Base-by-base conservation (phyloP, 768 basidiomycete species). In the Pleurotus pulmonarius region DNA sequence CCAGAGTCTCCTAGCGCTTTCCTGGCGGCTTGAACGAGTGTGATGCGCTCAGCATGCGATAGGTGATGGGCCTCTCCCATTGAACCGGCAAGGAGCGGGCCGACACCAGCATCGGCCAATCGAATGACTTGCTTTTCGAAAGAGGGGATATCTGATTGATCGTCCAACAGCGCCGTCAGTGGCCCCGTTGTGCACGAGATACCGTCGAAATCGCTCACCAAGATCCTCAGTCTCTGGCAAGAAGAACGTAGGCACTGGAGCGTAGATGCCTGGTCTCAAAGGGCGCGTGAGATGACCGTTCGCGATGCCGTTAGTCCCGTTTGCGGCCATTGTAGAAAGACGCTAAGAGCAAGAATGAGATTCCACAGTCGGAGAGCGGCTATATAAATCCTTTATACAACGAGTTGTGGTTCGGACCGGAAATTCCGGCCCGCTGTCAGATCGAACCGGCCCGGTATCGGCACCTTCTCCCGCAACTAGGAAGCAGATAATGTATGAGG, bases 241-340 rank as follows among this genome's bases (percentile, higher is more conserved):
- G 77, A 92, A 94, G 76, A 96, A 95, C 13, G 92, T 83, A 29
- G 87, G 91, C 63, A 96, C 83, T 29, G 94, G 94, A 8, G 90
- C 88, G 70, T 81, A 94, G 56, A 96, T 82, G 44, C 94, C 92
- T 20, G 90, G 69, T 55, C 75, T 81, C 61, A 96, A 74, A 15
- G 81, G 79, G 55, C 90, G 86, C 56, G 72, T 66, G 44, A 65
- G 65, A 54, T 61, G 56, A 22, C 66, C 67, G 60, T 69, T 75
- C 7, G 55, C 34, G 5, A 62, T 53, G 37, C 58, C 63, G 59
- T 72, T 69, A 40, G 69, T 58, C 46, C 75, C 73, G 69, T 75
- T 74, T 40, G 71, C 67, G 58, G 74, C 66, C 80, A 85, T 53
- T 39, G 39, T 22, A 9, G 24, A 26, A 16, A n/a, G 39, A 24